Percentiles rank a stretch among this genome's conserved stretches.
phyloP scores from a whole-genome alignment of 345 rosid species.

The Euphorbia peplus region DNA sequence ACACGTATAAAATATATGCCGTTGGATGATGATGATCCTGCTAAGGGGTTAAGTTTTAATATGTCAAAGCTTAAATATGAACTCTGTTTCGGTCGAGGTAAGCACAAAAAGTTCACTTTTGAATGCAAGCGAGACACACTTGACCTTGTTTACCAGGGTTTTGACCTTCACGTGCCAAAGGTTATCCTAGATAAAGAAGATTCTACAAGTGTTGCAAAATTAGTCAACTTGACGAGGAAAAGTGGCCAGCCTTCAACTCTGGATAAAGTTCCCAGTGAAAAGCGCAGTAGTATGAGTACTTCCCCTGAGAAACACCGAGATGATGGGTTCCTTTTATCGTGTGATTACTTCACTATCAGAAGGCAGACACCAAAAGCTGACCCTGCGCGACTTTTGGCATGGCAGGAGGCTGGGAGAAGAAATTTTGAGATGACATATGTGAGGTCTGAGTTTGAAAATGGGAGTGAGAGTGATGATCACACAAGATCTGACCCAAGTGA shows the following conservation, averaged over 20 bases:
- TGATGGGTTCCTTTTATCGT: slow-evolving; percentile 86
- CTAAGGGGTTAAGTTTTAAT: slow-evolving; percentile 76
- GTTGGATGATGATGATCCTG: slow-evolving; percentile 87
- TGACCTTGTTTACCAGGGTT: slow-evolving; percentile 94
- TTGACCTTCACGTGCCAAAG: slow-evolving; percentile 86
- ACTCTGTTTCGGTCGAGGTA: slow-evolving; percentile 76
- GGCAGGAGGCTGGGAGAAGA: slow-evolving; percentile 99
- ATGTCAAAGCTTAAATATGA: slow-evolving; percentile 85
- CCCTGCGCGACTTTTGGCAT: slow-evolving; percentile 78
- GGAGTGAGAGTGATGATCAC: slow-evolving; percentile 95
- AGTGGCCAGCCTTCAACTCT: slow-evolving; percentile 51
- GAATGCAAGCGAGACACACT: slow-evolving; percentile 86
- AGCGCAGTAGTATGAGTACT: slow-evolving; percentile 34
- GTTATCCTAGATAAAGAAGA: slow-evolving; percentile 61
- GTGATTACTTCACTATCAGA: slow-evolving; percentile 92
- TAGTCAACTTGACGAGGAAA: slow-evolving; percentile 54
- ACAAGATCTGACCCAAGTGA: slow-evolving; percentile 86
- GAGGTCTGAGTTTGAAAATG: slow-evolving; percentile 93
- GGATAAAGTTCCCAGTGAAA: slow-evolving; percentile 66
- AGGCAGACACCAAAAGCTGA: slow-evolving; percentile 95
- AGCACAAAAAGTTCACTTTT: slow-evolving; percentile 74
- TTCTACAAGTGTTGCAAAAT: slow-evolving; percentile 45
- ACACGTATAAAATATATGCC: slow-evolving; percentile 66
- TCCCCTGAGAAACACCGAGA: slow-evolving; percentile 72
- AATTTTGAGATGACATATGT: slow-evolving; percentile 90